Base-by-base conservation (phyloP, 352 stramenopile genomes). In the Pythium scleroteichum region DNA sequence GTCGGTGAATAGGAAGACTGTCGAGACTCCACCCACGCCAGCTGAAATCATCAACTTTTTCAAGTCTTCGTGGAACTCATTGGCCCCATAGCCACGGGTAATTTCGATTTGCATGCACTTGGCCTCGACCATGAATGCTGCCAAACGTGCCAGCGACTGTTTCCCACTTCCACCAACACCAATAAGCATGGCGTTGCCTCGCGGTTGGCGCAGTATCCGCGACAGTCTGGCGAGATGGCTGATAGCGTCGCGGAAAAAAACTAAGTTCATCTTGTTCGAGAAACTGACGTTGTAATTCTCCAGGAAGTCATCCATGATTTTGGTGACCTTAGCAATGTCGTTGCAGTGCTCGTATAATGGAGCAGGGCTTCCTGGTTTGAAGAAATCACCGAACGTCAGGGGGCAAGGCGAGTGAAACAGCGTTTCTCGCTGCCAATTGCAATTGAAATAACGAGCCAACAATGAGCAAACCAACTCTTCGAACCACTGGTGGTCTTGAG, bases 101-200 rank as follows among this genome's bases (percentile, higher is more conserved):
- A 98, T 97, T 64, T 98, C 92, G 41, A 98, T 98, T 52, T 96
- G 84, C 16, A 92, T 73, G 62, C 89, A 98, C 57, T 91, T 88
- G 24, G 93, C 93, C 12, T 97, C 91, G 8, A 94, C 82, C 62
- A 98, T 92, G 66, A 97, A 98, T 0, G 88, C 74, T 1, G 88
- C 92, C 9, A 98, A 82, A 1, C 94, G 65, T 35, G 95, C 94
- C 1, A 98, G 78, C 33, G 84, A 97, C 69, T 98, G 94, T 58
- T 98, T 98, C 1, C 95, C 95, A 58, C 77, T 95, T 17, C 95
- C 95, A 22, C 95, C 95, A 2, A 98, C 95, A 32, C 95, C 95
- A 49, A 98, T 95, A 1, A 98, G 82, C 87, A 98, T 97, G n/a
- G 95, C 95, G 53, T 98, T 97, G 39, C 95, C 95, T 13, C 92